Base-by-base conservation (phyloP, 805 yeast species). In the Myxozyma neglecta region DNA sequence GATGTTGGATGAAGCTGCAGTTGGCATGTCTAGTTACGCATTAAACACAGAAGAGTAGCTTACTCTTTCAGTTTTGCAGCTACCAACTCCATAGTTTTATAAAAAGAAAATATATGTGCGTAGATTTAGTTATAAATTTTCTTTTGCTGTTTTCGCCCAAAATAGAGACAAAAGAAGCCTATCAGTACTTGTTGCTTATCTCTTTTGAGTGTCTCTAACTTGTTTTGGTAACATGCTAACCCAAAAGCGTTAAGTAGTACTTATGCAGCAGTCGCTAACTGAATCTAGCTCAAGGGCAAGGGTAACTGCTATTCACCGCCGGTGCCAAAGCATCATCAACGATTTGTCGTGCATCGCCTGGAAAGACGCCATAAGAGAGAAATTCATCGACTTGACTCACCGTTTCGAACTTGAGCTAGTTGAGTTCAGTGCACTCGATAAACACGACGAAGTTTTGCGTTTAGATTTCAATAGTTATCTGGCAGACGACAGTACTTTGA, bases 101-200 rank as follows among this genome's bases (percentile, higher is more conserved):
- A 43, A 24, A 16, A 5, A 43, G 20, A 43, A 16, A 43, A 39
- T 6, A 11, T 13, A 6, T 2, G n/a, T 39, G 13, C 42, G 42
- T n/a, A 39, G 3, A 13, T 3, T 42, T 42, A n/a, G 20, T 8
- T 42, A n/a, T 3, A 6, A 9, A 11, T 13, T 16, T 13, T 8
- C 34, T 35, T 16, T 35, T 16, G 24, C 7, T 6, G 2, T 18
- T 13, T 29, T 8, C 46, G 29, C 34, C 7, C 13, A 2, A 20
- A 24, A 29, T 2, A 13, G 39, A 18, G 24, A n/a, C 8, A 24
- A 13, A 18, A 11, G 13, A 50, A 43, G 50, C 52, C 57, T 54
- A 54, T 54, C 57, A 46, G 51, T 43, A 42, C 29, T 52, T 36
- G 52, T 37, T 44, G 57, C 57, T 54, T 54, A 54, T 54, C 57